Evolutionary conservation across 306 rosid species (phyloP).

Genomic region (Adenanthera pavonina): DNA sequence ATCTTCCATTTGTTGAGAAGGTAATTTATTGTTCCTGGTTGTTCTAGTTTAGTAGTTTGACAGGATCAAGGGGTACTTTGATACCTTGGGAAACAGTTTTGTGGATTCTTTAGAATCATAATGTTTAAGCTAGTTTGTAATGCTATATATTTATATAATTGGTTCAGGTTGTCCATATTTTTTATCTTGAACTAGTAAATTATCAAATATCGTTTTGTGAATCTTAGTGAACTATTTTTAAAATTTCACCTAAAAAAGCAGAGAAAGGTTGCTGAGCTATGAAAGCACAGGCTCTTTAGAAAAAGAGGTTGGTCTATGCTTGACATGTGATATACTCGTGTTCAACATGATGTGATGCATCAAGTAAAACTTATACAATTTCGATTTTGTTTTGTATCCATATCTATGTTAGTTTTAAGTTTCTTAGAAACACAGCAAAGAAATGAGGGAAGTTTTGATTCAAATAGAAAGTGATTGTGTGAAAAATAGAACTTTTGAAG

Average conservation of each 20-base stretch:
- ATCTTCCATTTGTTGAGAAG: constrained; percentile 99
- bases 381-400: not conserved
- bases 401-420: not conserved
- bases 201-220: not conserved
- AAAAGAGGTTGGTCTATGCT: not conserved
- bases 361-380: not conserved
- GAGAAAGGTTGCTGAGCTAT: not conserved
- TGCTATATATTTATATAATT: not conserved
- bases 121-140: not conserved
- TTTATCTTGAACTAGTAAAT: not conserved
- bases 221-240: not conserved
- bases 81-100: not conserved
- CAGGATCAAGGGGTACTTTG: not conserved
- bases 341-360: not conserved
- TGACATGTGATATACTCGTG: not conserved
- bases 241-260: not conserved
- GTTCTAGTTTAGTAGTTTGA: constrained; percentile 25
- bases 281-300: not conserved
- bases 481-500: not conserved
- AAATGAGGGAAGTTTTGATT: not conserved
- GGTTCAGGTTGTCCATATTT: not conserved
- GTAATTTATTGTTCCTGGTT: constrained; percentile 42
- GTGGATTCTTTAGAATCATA: not conserved
- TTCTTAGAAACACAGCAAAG: not conserved
- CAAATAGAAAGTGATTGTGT: not conserved